These are phyloP conservation scores for Xerocomus brunneocitrinus DNA, from an alignment of 768 basidiomycete species.

Conservation along the genomic window DNA sequence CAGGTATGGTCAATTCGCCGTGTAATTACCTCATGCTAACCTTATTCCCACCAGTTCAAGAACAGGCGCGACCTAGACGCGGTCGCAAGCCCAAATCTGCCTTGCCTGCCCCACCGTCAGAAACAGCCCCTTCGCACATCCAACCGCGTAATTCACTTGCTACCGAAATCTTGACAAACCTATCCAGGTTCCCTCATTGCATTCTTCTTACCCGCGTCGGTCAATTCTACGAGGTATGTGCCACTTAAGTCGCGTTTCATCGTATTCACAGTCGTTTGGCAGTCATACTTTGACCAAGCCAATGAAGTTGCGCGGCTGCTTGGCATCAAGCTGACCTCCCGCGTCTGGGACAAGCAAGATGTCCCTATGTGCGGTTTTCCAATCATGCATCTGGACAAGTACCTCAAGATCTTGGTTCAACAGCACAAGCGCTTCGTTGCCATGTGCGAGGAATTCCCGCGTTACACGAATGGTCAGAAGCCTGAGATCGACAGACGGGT, in stretches of 20 bases:
- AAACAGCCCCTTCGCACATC: slow-evolving; percentile 4
- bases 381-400: slow-evolving; percentile 73
- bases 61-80: slow-evolving; percentile 8
- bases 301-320: slow-evolving; percentile 68
- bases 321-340: slow-evolving; percentile 77
- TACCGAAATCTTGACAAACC: slow-evolving; percentile 64
- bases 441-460: slow-evolving; percentile 87
- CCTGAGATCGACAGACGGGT: slow-evolving; percentile 75
- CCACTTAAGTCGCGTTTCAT: neutral
- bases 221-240: slow-evolving; percentile 86
- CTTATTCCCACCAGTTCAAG: neutral
- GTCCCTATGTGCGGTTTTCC: slow-evolving; percentile 93
- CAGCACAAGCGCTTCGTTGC: slow-evolving; percentile 83
- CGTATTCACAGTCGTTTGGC: slow-evolving; percentile 4
- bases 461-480: slow-evolving; percentile 44
- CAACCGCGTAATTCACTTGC: slow-evolving; percentile 53
- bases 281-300: slow-evolving; percentile 97
- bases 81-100: slow-evolving; percentile 15
- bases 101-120: neutral
- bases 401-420: slow-evolving; percentile 83
- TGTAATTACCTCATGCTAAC: neutral
- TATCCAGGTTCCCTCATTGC: slow-evolving; percentile 78
- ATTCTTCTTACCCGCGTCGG: slow-evolving; percentile 89
- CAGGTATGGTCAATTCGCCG: slow-evolving; percentile 6
- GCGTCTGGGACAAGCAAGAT: slow-evolving; percentile 64